Conservation (phyloP, 2,329 filamentous ascomycete genomes). For the Trichoderma breve region DNA sequence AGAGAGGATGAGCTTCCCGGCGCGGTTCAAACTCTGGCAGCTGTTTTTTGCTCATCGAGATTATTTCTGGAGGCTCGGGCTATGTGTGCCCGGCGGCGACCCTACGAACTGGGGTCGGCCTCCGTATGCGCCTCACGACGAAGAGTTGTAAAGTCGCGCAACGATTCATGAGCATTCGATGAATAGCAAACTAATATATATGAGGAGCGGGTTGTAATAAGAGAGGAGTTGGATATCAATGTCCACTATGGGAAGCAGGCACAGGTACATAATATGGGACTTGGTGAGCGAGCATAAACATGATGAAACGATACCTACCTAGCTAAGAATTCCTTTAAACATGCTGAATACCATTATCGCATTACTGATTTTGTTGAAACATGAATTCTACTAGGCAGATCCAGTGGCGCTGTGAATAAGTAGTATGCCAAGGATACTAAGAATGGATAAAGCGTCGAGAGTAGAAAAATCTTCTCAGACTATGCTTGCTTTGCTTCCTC, state of each 20-base stretch:
- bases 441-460: not conserved
- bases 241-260: not conserved
- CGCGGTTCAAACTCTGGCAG: conserved; percentile 77
- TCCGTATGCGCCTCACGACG: conserved; percentile 28
- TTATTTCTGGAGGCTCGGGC: conserved; percentile 91
- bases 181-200: not conserved
- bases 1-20: conserved; percentile 51
- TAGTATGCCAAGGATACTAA: not conserved
- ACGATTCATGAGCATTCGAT: not conserved
- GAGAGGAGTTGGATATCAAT: not conserved
- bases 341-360: not conserved
- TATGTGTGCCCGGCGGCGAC: conserved; percentile 82
- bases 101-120: conserved; percentile 64
- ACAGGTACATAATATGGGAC: not conserved
- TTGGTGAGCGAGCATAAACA: not conserved
- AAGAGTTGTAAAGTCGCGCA: not conserved
- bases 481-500: not conserved
- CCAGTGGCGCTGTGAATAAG: not conserved
- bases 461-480: not conserved
- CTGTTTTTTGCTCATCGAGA: conserved; percentile 91
- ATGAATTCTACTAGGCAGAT: not conserved
- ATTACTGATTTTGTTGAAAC: not conserved
- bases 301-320: not conserved
- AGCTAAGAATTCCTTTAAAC: not conserved
- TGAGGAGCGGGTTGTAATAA: not conserved